Conservation (phyloP, 495 filamentous ascomycete genomes). For the Lophium mytilinum region DNA sequence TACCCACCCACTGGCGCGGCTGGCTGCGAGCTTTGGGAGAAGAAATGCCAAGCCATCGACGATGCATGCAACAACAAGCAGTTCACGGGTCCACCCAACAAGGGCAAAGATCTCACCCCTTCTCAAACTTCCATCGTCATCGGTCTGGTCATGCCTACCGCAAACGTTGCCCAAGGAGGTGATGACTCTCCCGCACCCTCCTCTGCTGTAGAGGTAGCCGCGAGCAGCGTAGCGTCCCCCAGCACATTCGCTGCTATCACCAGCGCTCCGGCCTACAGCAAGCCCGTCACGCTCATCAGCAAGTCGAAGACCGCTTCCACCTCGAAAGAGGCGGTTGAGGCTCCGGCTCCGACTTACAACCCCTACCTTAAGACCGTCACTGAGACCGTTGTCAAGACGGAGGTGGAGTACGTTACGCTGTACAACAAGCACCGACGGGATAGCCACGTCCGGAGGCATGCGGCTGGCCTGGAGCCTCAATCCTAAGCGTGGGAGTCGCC, state of each 20-base stretch:
- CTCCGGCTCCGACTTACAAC: constrained; percentile 9
- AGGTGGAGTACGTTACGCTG: constrained; percentile 11
- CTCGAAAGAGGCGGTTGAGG: neutral
- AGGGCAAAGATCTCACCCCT: constrained; percentile 41
- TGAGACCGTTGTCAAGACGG: constrained; percentile 11
- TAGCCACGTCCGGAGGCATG: no score
- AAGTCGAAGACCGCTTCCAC: no score
- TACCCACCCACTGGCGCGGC: constrained; percentile 49
- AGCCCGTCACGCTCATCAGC: no score
- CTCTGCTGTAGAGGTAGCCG: neutral
- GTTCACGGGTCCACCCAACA: constrained; percentile 52
- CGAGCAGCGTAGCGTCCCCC: neutral
- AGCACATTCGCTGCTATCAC: no score
- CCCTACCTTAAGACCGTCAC: constrained; percentile 7
- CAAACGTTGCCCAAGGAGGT: neutral
- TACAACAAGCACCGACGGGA: neutral
- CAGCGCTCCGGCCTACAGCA: no score
- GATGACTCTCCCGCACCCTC: neutral
- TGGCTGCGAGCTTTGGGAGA: constrained; percentile 52
- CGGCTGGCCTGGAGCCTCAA: no score
- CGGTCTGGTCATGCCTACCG: constrained; percentile 15
- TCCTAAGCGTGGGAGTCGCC: no score
- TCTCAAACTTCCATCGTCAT: constrained; percentile 11
- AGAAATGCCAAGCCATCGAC: constrained; percentile 48
- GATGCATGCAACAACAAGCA: constrained; percentile 39